Evolutionary conservation across 331 rosid genomes (phyloP), one percentile per base, ranked within the genome.

Genomic region (Acacia concinna): DNA sequence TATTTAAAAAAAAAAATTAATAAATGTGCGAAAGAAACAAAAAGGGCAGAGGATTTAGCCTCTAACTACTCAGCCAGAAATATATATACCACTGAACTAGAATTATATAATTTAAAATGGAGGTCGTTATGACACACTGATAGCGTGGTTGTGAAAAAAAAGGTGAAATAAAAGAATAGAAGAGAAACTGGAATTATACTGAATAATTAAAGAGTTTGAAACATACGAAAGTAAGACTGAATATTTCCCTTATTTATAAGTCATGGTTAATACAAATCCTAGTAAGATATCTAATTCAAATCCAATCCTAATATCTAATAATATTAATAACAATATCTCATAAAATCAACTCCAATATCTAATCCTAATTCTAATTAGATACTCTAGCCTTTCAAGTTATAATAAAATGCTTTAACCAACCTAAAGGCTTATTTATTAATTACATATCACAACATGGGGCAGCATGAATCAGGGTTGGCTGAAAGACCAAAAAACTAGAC

Each of bases 401-500:
- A 37, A 37, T 37, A 37, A 37, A 37, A 37, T 37, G 40, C 1
- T 6, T 37, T 6, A 37, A 37, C 40, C 0, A 37, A 8, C 6
- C 40, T 37, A 37, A 37, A 37, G 40, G 40, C 40, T 37, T 37
- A 37, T 37, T 7, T 6, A 7, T 6, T 6, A 37, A 37, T 37
- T 7, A 37, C 40, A 37, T 7, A 37, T 37, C 40, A 37, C 31
- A 32, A 10, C 2, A 21, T 23, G 43, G 66, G 67, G 13, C 38
- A 54, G 30, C 63, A 54, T 17, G 18, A 31, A 62, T 75, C 72
- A 64, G 38, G 38, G 21, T 15, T 46, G 47, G 73, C 51, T 27
- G 37, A 49, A 65, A 31, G 35, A n/a, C 37, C 74, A 12, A 23
- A 64, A 25, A 77, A 47, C 66, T 66, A 77, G 21, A 40, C 68